Base-by-base conservation (phyloP, 768 basidiomycete species). In the Termitomyces sp. region DNA sequence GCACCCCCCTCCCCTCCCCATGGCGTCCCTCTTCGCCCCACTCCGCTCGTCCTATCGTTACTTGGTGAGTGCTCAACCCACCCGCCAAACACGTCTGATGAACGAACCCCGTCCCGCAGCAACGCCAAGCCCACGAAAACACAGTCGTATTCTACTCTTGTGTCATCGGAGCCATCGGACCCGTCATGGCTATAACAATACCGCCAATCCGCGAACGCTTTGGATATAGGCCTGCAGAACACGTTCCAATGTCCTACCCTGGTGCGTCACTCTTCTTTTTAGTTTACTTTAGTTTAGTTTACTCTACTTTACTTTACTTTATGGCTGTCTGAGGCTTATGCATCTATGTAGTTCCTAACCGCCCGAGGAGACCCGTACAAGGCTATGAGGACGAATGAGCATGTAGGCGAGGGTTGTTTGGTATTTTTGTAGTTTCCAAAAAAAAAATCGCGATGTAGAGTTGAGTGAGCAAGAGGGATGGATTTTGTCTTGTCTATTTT, bases 81-180 rank as follows among this genome's bases (percentile, higher is more conserved):
- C 15, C 29, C 2, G 8, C 38, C 14, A 14, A 40, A 12, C 1
- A 40, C 38, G 38, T 1, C 12, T 5, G 4, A 17, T 42, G 6
- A 1, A 5, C 40, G 15, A 42, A 15, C 7, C 1, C 40, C 40
- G 5, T 2, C 52, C 46, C 59, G 50, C 71, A 96, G 94, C 92
- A 94, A 93, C 85, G 89, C 51, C 85, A 88, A 67, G 92, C 94
- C 42, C 94, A 96, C 76, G 94, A 96, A 75, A 86, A 84, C 68
- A 94, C 94, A 34, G 91, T 93, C 73, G 84, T 95, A 73, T 95
- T 95, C 80, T 96, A 87, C 76, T 94, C 94, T 11, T 81, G 87
- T 71, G 74, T 87, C 52, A 76, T 96, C 60, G 94, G 93, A 56
- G 67, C 78, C 60, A 81, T 86, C 67, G 94, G 94, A 2, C 94